These are phyloP conservation scores for Scedosporium apiospermum DNA, from an alignment of 2,329 filamentous ascomycete genomes.

Conservation along the genomic window DNA sequence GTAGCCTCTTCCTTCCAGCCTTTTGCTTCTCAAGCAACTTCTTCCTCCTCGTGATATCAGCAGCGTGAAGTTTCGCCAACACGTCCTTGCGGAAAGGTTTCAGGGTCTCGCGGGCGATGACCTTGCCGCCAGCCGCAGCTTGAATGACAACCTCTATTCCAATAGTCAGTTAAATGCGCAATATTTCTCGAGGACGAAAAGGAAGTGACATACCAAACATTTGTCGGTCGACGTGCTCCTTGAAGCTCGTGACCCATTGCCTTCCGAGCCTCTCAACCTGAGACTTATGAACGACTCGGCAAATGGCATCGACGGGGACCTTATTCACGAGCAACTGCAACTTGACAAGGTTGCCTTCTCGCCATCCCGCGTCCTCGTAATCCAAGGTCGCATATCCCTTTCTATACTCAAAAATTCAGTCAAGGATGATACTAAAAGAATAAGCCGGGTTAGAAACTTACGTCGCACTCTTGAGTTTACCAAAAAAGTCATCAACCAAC, in stretches of 20 bases:
- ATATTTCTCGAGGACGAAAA: neutral
- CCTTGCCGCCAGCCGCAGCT: slow-evolving; percentile 69
- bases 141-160: slow-evolving; percentile 77
- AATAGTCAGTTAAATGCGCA: slow-evolving; percentile 6
- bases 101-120: slow-evolving; percentile 87
- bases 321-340: slow-evolving; percentile 92
- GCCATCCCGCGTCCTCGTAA: slow-evolving; percentile 92
- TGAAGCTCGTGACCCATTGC: slow-evolving; percentile 91
- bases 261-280: slow-evolving; percentile 75
- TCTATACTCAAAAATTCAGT: slow-evolving; percentile 14
- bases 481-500: slow-evolving; percentile 93
- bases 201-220: slow-evolving; percentile 56
- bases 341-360: slow-evolving; percentile 70
- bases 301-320: slow-evolving; percentile 83
- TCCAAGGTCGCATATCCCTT: slow-evolving; percentile 95
- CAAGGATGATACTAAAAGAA: neutral
- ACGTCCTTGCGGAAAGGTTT: slow-evolving; percentile 98
- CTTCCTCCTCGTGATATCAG: slow-evolving; percentile 69
- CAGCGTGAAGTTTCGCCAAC: slow-evolving; percentile 82
- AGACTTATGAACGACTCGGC: slow-evolving; percentile 76
- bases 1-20: slow-evolving; percentile 80
- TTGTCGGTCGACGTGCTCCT: slow-evolving; percentile 89
- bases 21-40: slow-evolving; percentile 97
- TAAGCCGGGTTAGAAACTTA: slow-evolving; percentile 16
- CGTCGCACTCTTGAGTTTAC: slow-evolving; percentile 85